Evolutionary conservation across 345 rosid genomes (phyloP).

Genomic region (Salix caprea): DNA sequence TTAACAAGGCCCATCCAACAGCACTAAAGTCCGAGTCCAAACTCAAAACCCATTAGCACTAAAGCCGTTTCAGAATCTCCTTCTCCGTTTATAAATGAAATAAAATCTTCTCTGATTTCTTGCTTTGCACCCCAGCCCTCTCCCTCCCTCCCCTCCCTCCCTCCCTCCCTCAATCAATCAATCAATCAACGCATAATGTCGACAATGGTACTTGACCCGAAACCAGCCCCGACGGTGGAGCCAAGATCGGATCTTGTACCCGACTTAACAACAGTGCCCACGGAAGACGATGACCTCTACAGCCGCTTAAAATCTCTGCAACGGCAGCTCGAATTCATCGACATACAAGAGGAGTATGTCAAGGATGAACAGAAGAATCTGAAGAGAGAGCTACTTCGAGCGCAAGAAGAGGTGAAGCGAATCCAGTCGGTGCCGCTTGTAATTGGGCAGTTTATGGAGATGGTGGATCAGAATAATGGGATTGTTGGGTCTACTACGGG

Average conservation of each 20-base stretch:
- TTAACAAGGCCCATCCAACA: no score
- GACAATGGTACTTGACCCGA: constrained; percentile 58
- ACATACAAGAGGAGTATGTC: constrained; percentile 91
- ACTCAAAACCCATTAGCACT: background rate
- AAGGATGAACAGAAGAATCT: constrained; percentile 96
- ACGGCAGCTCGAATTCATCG: constrained; percentile 85
- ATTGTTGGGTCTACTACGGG: constrained; percentile 99
- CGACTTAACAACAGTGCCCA: background rate
- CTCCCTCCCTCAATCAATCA: background rate
- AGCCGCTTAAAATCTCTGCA: constrained; percentile 69
- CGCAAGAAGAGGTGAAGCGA: constrained; percentile 97
- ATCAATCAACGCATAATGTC: constrained; percentile 26
- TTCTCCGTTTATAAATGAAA: background rate
- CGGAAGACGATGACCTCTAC: constrained; percentile 84
- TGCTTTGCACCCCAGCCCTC: background rate
- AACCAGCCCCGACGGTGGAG: constrained; percentile 25
- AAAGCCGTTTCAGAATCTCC: background rate
- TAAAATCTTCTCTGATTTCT: background rate
- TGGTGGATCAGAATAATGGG: constrained; percentile 98
- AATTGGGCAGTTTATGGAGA: constrained; percentile 99
- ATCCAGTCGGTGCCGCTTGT: constrained; percentile 96
- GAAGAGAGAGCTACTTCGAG: constrained; percentile 80
- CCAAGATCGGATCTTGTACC: constrained; percentile 10
- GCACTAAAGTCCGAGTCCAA: background rate
- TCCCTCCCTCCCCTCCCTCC: background rate